Percentiles rank a stretch among this genome's conserved stretches.
These are phyloP conservation scores for Thelonectria blattea DNA, from an alignment of 2,329 filamentous ascomycete genomes.

Conservation along the genomic window DNA sequence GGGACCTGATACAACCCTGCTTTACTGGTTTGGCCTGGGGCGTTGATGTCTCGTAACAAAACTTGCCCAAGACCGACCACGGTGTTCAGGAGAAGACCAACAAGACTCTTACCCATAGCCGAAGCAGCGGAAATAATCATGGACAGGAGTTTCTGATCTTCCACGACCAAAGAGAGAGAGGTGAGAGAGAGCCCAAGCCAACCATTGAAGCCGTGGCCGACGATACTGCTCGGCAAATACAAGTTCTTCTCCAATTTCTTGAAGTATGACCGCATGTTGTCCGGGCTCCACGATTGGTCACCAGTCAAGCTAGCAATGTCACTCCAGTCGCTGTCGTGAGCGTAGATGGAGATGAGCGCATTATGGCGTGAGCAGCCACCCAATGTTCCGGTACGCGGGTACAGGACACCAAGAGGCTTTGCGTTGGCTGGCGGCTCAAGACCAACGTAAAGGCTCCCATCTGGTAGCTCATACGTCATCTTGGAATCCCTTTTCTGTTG, in stretches of 20 bases:
- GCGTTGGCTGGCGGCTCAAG: slow-evolving; percentile 45
- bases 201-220: slow-evolving; percentile 51
- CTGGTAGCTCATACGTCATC: slow-evolving; percentile 45
- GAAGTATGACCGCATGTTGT: slow-evolving; percentile 51
- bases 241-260: slow-evolving; percentile 50
- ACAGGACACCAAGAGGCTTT: slow-evolving; percentile 49
- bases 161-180: slow-evolving; percentile 32
- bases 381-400: slow-evolving; percentile 52
- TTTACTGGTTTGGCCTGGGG: slow-evolving; percentile 26
- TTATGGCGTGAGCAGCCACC: slow-evolving; percentile 49
- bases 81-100: slow-evolving; percentile 24
- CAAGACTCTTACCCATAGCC: slow-evolving; percentile 36
- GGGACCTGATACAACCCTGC: slow-evolving; percentile 62
- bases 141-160: slow-evolving; percentile 40
- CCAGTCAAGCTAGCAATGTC: slow-evolving; percentile 49
- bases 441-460: slow-evolving; percentile 44
- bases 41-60: slow-evolving; percentile 38
- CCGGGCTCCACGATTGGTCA: slow-evolving; percentile 49
- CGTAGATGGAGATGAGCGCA: slow-evolving; percentile 47
- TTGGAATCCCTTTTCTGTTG: slow-evolving; percentile 58
- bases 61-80: slow-evolving; percentile 36
- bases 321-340: slow-evolving; percentile 50
- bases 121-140: slow-evolving; percentile 37
- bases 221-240: slow-evolving; percentile 45
- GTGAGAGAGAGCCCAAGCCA: slow-evolving; percentile 41